phyloP scores from a whole-genome alignment of 495 filamentous ascomycete species.

The Penicillium bovifimosum region DNA sequence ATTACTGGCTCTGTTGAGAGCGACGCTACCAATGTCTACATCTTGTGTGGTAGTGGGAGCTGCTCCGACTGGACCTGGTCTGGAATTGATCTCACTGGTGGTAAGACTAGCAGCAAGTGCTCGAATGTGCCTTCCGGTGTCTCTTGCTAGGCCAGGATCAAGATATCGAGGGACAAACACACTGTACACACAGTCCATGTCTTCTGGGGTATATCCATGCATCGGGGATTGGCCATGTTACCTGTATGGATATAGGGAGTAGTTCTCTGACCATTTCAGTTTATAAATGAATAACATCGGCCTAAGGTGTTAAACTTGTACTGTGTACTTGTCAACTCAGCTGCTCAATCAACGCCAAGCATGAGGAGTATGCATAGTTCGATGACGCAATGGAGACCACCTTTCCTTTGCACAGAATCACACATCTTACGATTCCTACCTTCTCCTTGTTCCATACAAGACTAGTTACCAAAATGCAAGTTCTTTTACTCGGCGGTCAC shows the following conservation, averaged over 20 bases:
- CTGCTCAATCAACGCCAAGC: neutral
- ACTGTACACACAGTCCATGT: too few species aligned
- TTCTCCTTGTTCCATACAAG: too few species aligned
- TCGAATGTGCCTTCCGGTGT: slow-evolving; percentile 37
- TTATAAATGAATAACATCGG: too few species aligned
- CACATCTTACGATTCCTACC: too few species aligned
- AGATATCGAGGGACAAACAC: too few species aligned
- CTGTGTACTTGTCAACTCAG: too few species aligned
- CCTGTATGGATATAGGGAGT: too few species aligned
- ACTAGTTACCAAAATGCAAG: slow-evolving; percentile 38
- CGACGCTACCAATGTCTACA: slow-evolving; percentile 44
- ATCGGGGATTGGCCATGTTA: too few species aligned
- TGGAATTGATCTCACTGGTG: slow-evolving; percentile 42
- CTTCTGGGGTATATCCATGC: too few species aligned
- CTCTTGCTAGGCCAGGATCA: slow-evolving; percentile 43
- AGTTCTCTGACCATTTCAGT: too few species aligned
- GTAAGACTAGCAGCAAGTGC: slow-evolving; percentile 39
- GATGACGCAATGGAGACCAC: slow-evolving; percentile 1
- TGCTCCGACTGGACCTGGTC: slow-evolving; percentile 47
- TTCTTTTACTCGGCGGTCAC: slow-evolving; percentile 75
- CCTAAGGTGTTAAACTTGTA: too few species aligned
- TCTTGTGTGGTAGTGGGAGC: slow-evolving; percentile 48
- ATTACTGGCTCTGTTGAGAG: slow-evolving; percentile 47
- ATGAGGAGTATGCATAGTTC: neutral
- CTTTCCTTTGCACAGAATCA: too few species aligned